Base-by-base conservation (phyloP, 805 yeast species). In the Nakazawaea wyomingensis region DNA sequence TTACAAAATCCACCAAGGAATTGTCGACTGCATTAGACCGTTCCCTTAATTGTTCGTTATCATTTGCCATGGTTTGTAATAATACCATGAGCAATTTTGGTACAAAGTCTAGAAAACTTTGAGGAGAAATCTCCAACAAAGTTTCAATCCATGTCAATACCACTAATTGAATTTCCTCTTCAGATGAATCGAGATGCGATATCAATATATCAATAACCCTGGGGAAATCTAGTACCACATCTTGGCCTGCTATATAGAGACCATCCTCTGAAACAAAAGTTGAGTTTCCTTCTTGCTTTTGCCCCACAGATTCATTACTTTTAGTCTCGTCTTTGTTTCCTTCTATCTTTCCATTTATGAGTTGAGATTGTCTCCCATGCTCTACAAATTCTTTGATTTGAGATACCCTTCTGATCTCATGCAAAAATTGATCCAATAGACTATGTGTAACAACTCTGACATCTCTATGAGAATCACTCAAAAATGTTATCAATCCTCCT, bases 381-480 rank as follows among this genome's bases (percentile, higher is more conserved):
- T 69, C 71, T 1, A 78, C 73, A 34, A 72, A 65, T 36, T 68
- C 62, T 55, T 80, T 82, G 29, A 91, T 78, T 49, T 81, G 82
- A 18, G 85, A 70, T n/a, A 90, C 76, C 32, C 86, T 69, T 50
- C 78, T 79, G 40, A 91, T 83, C 56, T 93, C 98, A 50, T 80
- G 84, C 26, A 93, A 66, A 46, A 93, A 76, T 3, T 78, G 72
- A 47, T 82, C 85, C 47, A 93, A 61, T 29, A 90, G 76, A 35
- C 83, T 80, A 46, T 83, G 86, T 0, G 98, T 89, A 33, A 87
- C 88, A 2, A 83, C 80, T 50, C 96, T 71, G 3, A 93, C 95
- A 60, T 91, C 98, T 42, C 82, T 79, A 48, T 88, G 88, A 2
- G 91, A 72, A 51, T 86, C 91, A 50, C 86, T 85, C 37, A 91